These are phyloP conservation scores for Penicillium cinerascens DNA, from an alignment of 495 filamentous ascomycete species.

Conservation along the genomic window DNA sequence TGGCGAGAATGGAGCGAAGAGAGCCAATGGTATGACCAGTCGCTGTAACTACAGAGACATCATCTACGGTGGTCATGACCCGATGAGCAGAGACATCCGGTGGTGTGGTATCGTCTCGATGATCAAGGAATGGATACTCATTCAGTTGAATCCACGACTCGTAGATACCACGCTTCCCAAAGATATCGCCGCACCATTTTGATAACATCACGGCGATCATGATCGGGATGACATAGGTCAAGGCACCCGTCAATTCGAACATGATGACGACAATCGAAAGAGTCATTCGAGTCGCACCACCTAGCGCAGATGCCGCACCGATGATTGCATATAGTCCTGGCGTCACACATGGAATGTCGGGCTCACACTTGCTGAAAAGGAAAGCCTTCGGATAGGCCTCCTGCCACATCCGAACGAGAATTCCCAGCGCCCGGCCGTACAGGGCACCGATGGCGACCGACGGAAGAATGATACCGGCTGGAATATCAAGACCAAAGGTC, in stretches of 20 bases:
- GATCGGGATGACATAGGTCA: slow-evolving; percentile 96
- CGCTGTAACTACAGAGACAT: slow-evolving; percentile 82
- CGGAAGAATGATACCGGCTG: slow-evolving; percentile 92
- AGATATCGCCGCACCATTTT: slow-evolving; percentile 98
- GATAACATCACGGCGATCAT: slow-evolving; percentile 99
- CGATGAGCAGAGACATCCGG: slow-evolving; percentile 81
- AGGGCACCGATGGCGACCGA: slow-evolving; percentile 97
- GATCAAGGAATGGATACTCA: slow-evolving; percentile 94
- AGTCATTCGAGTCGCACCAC: slow-evolving; percentile 97
- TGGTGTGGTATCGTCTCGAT: slow-evolving; percentile 74
- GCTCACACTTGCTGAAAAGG: slow-evolving; percentile 75
- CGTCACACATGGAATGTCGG: slow-evolving; percentile 86
- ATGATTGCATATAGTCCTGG: slow-evolving; percentile 96
- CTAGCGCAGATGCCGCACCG: slow-evolving; percentile 90
- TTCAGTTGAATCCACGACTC: slow-evolving; percentile 97
- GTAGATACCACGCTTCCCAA: slow-evolving; percentile 92
- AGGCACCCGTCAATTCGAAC: slow-evolving; percentile 94
- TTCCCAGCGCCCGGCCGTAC: slow-evolving; percentile 86
- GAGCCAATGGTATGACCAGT: slow-evolving; percentile 77
- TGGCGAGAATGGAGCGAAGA: slow-evolving; percentile 63
- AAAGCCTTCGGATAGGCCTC: slow-evolving; percentile 70
- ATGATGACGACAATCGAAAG: slow-evolving; percentile 97
- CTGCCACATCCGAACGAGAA: slow-evolving; percentile 87
- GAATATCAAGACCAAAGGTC: slow-evolving; percentile 95
- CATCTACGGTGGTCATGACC: slow-evolving; percentile 90